Conservation (phyloP, 2,329 filamentous ascomycete species). For the Plenodomus lindquistii region DNA sequence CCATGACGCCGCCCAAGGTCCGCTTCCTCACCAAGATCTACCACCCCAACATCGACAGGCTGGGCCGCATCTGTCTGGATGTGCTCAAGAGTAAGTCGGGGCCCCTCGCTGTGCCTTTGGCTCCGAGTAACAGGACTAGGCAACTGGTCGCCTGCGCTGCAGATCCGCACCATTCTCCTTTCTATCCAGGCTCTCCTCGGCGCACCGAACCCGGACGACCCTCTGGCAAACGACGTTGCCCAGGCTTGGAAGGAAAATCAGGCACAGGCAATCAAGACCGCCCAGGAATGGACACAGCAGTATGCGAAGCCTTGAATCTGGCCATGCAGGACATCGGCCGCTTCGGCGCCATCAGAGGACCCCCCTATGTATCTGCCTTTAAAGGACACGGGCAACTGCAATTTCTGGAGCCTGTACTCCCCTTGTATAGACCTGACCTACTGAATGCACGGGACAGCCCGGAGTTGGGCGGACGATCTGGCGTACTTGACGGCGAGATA, state of each 20-base stretch:
- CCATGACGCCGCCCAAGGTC: conserved; percentile 98
- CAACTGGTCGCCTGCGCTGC: conserved; percentile 97
- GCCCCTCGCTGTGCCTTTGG: neutral
- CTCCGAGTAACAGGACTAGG: conserved; percentile 57
- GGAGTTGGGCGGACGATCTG: conserved; percentile 25
- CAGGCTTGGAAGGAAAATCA: conserved; percentile 99
- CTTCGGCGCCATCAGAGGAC: neutral
- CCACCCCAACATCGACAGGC: conserved; percentile 97
- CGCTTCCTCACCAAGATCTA: conserved; percentile 99
- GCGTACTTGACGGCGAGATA: conserved; percentile 18
- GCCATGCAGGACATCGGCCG: neutral
- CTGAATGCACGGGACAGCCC: conserved; percentile 16
- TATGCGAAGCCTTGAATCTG: conserved; percentile 61
- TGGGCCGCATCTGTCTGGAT: conserved; percentile 95
- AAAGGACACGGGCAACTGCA: neutral
- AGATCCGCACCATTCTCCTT: conserved; percentile 97
- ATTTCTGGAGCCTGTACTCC: conserved; percentile 2
- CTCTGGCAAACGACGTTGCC: conserved; percentile 95
- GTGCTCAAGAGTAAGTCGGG: conserved; percentile 83
- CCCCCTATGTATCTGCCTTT: neutral
- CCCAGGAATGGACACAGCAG: conserved; percentile 86
- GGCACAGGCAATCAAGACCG: conserved; percentile 86
- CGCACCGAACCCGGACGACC: conserved; percentile 96
- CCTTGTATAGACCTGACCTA: conserved; percentile 16
- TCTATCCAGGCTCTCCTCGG: conserved; percentile 97